phyloP scores from a whole-genome alignment of 495 filamentous ascomycete genomes.

The Penicillium riverlandense region DNA sequence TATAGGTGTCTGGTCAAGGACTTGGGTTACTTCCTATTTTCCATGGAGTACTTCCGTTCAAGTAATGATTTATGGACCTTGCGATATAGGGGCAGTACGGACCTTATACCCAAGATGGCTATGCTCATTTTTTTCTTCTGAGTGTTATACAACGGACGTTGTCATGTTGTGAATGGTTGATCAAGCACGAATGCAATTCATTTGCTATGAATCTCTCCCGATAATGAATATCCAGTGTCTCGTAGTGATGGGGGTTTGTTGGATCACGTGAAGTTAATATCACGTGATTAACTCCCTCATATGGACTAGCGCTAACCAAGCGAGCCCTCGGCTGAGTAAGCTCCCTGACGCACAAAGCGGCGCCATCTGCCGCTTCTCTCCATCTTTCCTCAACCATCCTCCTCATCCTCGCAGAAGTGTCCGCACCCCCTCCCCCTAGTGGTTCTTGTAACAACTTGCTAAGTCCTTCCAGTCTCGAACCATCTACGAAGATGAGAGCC shows the following conservation, averaged over 20 bases:
- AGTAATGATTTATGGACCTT: too few species aligned
- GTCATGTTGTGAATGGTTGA: too few species aligned
- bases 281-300: not conserved
- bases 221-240: too few species aligned
- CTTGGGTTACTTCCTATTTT: not conserved
- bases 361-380: slow-evolving; percentile 24
- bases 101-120: too few species aligned
- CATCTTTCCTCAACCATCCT: slow-evolving; percentile 44
- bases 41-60: too few species aligned
- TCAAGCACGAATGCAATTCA: too few species aligned
- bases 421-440: slow-evolving; percentile 21
- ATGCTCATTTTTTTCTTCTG: too few species aligned
- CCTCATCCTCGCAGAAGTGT: slow-evolving; percentile 49
- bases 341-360: slow-evolving; percentile 38
- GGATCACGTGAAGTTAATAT: too few species aligned
- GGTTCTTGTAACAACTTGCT: slow-evolving; percentile 2
- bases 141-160: too few species aligned
- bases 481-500: slow-evolving; percentile 81
- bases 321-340: slow-evolving; percentile 31
- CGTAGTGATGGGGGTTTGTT: too few species aligned
- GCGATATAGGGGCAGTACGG: too few species aligned
- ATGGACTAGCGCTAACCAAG: slow-evolving; percentile 14
- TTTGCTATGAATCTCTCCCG: too few species aligned
- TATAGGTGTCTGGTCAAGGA: not conserved
- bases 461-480: slow-evolving; percentile 20